These are phyloP conservation scores for Mycena epipterygia DNA, from an alignment of 768 basidiomycete genomes.

Conservation along the genomic window DNA sequence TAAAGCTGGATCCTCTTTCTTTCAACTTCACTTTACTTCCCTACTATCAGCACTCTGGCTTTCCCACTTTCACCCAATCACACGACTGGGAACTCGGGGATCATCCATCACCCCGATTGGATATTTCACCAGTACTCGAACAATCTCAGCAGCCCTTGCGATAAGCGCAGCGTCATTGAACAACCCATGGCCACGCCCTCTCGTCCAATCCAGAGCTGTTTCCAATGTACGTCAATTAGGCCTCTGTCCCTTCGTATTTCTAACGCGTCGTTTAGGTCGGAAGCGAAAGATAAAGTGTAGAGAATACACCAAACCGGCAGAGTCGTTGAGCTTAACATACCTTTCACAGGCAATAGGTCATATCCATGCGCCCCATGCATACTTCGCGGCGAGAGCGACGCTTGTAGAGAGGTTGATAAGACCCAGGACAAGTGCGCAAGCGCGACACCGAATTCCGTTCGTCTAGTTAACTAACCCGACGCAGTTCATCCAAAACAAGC, in stretches of 20 bases:
- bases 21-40: too few species aligned
- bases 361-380: conserved; percentile 46
- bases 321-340: not conserved
- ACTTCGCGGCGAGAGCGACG: conserved; percentile 42
- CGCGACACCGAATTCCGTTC: not conserved
- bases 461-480: not conserved
- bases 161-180: not conserved
- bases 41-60: not conserved
- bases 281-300: conserved; percentile 48
- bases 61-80: not conserved
- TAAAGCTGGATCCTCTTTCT: too few species aligned
- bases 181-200: conserved; percentile 29
- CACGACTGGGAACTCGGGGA: not conserved
- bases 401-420: conserved; percentile 44
- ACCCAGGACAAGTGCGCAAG: conserved; percentile 32
- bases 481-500: conserved; percentile 20
- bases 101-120: not conserved
- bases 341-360: conserved; percentile 40
- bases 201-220: conserved; percentile 46
- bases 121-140: not conserved
- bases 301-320: not conserved
- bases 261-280: conserved; percentile 33
- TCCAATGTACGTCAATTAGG: conserved; percentile 38
- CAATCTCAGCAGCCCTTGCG: not conserved
- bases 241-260: not conserved